phyloP scores from a whole-genome alignment of 2,329 filamentous ascomycete species.

The Pezicula radicicola region DNA sequence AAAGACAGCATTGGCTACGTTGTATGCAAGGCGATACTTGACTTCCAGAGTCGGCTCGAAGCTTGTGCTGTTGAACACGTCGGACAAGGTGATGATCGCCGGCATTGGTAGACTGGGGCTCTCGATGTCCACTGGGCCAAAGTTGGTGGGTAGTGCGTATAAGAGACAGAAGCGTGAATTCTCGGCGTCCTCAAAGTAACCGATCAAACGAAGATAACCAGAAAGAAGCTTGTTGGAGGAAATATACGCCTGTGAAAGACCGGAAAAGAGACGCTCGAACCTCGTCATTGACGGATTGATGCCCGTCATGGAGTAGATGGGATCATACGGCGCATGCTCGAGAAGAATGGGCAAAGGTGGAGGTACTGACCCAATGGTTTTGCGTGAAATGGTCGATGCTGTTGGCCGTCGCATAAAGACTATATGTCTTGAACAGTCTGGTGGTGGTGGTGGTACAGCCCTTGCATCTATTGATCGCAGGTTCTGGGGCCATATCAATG shows the following conservation, averaged over 20 bases:
- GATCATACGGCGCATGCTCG: conserved; percentile 66
- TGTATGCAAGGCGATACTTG: conserved; percentile 72
- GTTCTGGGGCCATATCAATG: conserved; percentile 42
- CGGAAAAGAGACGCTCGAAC: conserved; percentile 60
- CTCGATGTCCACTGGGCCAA: conserved; percentile 56
- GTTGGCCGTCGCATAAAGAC: conserved; percentile 28
- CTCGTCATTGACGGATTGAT: conserved; percentile 63
- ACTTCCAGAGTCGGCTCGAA: conserved; percentile 69
- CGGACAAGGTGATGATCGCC: conserved; percentile 44
- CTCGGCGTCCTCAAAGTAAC: conserved; percentile 73
- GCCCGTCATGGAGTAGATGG: conserved; percentile 59
- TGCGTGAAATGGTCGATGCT: conserved; percentile 15
- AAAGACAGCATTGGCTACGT: conserved; percentile 69
- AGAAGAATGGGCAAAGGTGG: conserved; percentile 53
- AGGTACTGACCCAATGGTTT: conserved; percentile 14
- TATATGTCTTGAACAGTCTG: conserved; percentile 31
- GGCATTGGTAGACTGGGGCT: conserved; percentile 35
- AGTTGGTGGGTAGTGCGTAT: conserved; percentile 68
- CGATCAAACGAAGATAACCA: conserved; percentile 57
- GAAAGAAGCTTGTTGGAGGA: conserved; percentile 55
- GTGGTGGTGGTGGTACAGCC: conserved; percentile 13
- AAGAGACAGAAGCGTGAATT: conserved; percentile 70
- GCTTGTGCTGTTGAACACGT: conserved; percentile 47
- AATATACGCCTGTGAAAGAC: conserved; percentile 36
- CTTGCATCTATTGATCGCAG: conserved; percentile 17